Conservation (phyloP, 2,329 filamentous ascomycete species). For the Berkeleyomyces rouxiae region DNA sequence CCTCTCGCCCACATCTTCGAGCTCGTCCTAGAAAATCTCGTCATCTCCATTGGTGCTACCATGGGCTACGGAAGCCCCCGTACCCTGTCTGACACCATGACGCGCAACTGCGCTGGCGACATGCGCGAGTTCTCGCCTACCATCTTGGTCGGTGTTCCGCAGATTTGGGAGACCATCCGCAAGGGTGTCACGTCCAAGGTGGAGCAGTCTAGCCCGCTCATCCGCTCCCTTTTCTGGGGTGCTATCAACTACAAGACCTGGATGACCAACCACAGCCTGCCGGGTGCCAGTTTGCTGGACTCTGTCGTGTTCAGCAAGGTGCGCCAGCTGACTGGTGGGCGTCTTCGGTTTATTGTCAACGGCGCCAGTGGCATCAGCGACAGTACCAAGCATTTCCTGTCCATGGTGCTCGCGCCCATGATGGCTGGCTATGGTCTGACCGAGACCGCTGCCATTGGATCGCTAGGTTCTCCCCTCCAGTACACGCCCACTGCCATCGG, state of each 20-base stretch:
- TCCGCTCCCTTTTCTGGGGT: slow-evolving; percentile 62
- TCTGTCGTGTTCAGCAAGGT: slow-evolving; percentile 80
- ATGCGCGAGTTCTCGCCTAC: slow-evolving; percentile 85
- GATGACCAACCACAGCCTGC: slow-evolving; percentile 41
- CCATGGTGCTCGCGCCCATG: slow-evolving; percentile 86
- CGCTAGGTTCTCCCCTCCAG: slow-evolving; percentile 67
- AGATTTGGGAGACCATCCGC: slow-evolving; percentile 93
- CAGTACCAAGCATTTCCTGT: slow-evolving; percentile 80
- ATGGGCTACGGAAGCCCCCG: slow-evolving; percentile 87
- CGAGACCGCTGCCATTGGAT: slow-evolving; percentile 74
- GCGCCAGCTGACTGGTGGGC: slow-evolving; percentile 75
- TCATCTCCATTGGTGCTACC: slow-evolving; percentile 74
- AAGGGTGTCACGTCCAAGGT: slow-evolving; percentile 81
- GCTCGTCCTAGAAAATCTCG: slow-evolving; percentile 86
- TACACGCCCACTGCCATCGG: slow-evolving; percentile 68
- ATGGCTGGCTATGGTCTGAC: slow-evolving; percentile 86
- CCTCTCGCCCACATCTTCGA: slow-evolving; percentile 93
- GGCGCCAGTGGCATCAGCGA: slow-evolving; percentile 81
- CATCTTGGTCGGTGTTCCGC: slow-evolving; percentile 83
- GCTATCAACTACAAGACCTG: slow-evolving; percentile 43
- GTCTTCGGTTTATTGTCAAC: slow-evolving; percentile 80
- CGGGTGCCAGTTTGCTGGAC: slow-evolving; percentile 57
- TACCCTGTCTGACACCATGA: slow-evolving; percentile 71
- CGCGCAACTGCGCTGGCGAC: slow-evolving; percentile 82
- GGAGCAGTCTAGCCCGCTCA: slow-evolving; percentile 50